Evolutionary conservation across 768 basidiomycete genomes (phyloP).

Genomic region (Ramaria sp.): DNA sequence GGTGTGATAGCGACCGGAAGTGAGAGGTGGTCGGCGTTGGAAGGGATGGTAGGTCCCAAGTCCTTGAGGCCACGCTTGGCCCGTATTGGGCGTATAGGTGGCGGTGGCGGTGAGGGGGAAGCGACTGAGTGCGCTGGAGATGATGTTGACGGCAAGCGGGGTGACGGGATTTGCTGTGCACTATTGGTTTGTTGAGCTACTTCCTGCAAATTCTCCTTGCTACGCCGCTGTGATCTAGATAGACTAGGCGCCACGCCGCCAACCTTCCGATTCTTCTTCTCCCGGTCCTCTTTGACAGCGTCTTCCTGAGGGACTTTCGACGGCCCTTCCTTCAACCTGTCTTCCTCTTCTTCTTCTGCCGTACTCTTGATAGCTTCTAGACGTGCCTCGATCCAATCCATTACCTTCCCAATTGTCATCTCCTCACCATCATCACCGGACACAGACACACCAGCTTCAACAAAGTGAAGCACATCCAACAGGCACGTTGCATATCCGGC

Average conservation of each 20-base stretch:
- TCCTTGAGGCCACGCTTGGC: slow-evolving; percentile 1
- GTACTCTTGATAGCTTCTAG: slow-evolving; percentile 63
- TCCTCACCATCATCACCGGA: slow-evolving; percentile 20
- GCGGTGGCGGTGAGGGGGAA: background rate
- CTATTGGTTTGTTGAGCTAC: background rate
- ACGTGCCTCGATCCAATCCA: slow-evolving; percentile 81
- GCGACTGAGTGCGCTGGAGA: background rate
- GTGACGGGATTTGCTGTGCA: background rate
- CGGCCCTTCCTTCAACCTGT: background rate
- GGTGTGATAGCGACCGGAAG: slow-evolving; percentile 1
- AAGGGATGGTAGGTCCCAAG: background rate
- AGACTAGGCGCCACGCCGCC: background rate
- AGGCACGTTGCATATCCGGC: slow-evolving; percentile 73
- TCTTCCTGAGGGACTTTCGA: background rate
- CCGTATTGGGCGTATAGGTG: background rate
- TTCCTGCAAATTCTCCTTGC: background rate
- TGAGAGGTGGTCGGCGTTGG: background rate
- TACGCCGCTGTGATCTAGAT: background rate
- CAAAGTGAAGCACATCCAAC: slow-evolving; percentile 69
- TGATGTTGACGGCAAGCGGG: background rate
- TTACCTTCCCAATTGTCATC: slow-evolving; percentile 67
- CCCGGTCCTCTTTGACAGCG: background rate
- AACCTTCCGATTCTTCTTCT: background rate
- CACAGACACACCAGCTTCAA: slow-evolving; percentile 68
- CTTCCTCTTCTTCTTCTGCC: slow-evolving; percentile 73